phyloP scores from a whole-genome alignment of 345 rosid species.

The Eucalyptus camaldulensis region DNA sequence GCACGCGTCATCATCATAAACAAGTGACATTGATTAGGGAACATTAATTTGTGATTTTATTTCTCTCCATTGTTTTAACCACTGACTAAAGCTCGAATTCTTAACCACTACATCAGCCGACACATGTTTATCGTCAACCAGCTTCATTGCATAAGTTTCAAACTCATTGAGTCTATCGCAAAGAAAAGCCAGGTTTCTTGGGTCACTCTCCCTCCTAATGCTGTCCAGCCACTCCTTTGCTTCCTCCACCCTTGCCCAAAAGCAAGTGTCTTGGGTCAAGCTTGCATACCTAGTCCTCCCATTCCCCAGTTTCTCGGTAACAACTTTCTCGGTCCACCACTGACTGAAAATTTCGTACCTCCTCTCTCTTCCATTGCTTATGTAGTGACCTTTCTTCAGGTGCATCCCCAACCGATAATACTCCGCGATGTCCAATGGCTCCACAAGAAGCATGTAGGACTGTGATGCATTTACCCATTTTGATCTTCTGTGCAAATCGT shows the following conservation, averaged over 20 bases:
- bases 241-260: constrained; percentile 82
- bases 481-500: constrained; percentile 31
- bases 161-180: constrained; percentile 24
- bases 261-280: constrained; percentile 73
- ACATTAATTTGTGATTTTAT: neutral
- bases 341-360: constrained; percentile 47
- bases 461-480: constrained; percentile 72
- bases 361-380: constrained; percentile 42
- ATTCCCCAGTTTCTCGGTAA: neutral
- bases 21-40: fast-evolving
- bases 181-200: neutral
- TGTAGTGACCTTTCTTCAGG: constrained; percentile 26
- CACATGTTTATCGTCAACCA: constrained; percentile 42
- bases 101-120: constrained; percentile 48
- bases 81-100: constrained; percentile 55
- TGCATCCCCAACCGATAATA: constrained; percentile 35
- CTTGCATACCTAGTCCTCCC: constrained; percentile 43
- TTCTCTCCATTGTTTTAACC: constrained; percentile 28
- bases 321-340: constrained; percentile 36
- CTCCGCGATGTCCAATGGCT: constrained; percentile 75
- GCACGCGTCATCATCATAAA: no score
- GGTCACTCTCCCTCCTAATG: constrained; percentile 20
- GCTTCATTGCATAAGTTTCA: constrained; percentile 13
- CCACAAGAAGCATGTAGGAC: constrained; percentile 60
- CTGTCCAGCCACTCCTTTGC: constrained; percentile 50